Base-by-base conservation (phyloP, 2,329 filamentous ascomycete species). In the Colletotrichum trifolii region DNA sequence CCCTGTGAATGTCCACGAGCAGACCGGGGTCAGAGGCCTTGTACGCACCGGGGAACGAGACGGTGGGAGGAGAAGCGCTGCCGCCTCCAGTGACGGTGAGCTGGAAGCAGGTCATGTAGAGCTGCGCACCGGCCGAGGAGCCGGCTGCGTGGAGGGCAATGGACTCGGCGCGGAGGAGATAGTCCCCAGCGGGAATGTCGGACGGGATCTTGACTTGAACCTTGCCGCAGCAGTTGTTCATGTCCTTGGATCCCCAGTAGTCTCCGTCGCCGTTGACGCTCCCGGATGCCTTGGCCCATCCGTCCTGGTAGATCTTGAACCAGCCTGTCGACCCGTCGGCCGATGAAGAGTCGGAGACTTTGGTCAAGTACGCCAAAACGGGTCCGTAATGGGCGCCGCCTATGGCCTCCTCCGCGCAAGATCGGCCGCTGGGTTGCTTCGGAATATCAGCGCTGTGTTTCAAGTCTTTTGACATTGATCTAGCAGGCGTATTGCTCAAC, bases 141-240 rank as follows among this genome's bases (percentile, higher is more conserved):
- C 67, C 64, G 40, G 77, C 78, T 6, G 72, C 72, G 75, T 87
- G 84, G 4, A 87, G 79, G 34, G 83, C 84, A 64, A 87, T 82
- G 61, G 84, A 77, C 74, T 87, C 84, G 68, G 84, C 81, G 54
- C 84, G 80, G 34, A 85, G 76, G 46, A 87, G 81, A 71, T 86
- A 87, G 70, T 85, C 80, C 42, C 85, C 85, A 7, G 81, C 71
- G 11, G 78, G 78, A 45, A 87, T 77, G 60, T 78, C 77, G 4
- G 71, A 64, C 8, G 84, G 84, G 57, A 87, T 82, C 46, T 54
- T 55, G 25, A 68, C 39, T 12, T 56, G 45, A 15, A 67, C 55
- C 11, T 56, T 57, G 15, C 66, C 64, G 39, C 66, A 68, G 53
- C 59, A 63, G 33, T 46, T 54, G 59, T 68, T 68, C 54, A 68